Base-by-base conservation (phyloP, 176 grass and related monocot species). In the Triticum dicoccoides region DNA sequence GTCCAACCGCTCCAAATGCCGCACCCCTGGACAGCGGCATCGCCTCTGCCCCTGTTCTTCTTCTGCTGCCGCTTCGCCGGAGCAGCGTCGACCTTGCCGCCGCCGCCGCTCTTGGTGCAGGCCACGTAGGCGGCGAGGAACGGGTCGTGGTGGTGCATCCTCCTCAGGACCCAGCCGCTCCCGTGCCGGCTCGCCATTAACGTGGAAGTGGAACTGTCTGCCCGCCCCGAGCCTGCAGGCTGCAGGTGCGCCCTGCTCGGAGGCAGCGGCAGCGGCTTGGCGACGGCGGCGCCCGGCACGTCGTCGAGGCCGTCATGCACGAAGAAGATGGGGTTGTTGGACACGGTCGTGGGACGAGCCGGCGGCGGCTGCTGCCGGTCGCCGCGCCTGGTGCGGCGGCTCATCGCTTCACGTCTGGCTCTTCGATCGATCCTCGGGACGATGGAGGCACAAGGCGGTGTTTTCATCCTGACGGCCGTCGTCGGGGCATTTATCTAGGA, bases 41-140 rank as follows among this genome's bases (percentile, higher is more conserved):
- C 69, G 11, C 44, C 80, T 45, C 1, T 20, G 15, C 9, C 20
- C 65, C 11, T 41, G 5, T 37, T 4, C 17, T 45, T 21, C 17
- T 45, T 15, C 9, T 17, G 30, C 35, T 27, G 29, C 25, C 38
- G 6, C 44, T 71, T 51, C n/a, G 0, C 37, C 25, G 10, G 34
- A 12, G 17, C 62, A 18, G 12, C n/a, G n/a, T 24, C 32, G 32
- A 18, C 76, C 23, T 49, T 73, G 59, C 30, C 83, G 62, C 83
- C 29, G 59, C 30, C 83, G 62, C 83, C 29, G n/a, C 20, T 14
- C 74, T 68, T 87, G 76, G 42, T 47, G 81, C 81, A 91, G 20
- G 61, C 76, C 47, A 91, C 47, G 85, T 91, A 91, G 67, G 89
- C 89, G 2, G 75, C 89, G 5, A 91, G 68, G 89, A 91, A 91